These are phyloP conservation scores for Pontederia crassipes DNA, from an alignment of 176 grass and related monocot genomes.

Conservation along the genomic window DNA sequence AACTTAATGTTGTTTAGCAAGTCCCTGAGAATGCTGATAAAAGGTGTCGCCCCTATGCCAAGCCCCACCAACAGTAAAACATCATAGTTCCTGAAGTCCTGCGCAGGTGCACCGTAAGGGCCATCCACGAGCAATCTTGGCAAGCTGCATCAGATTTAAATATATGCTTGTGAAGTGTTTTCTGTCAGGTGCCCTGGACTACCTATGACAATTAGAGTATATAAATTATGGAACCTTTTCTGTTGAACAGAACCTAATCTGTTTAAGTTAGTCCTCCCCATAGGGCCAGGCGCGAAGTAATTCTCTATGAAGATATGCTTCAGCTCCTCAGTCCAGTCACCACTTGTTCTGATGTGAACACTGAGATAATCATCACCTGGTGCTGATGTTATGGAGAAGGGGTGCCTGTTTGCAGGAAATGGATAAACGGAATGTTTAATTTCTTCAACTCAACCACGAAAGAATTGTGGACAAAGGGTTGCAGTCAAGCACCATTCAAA, in stretches of 20 bases:
- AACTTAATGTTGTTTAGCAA: conserved; percentile 96
- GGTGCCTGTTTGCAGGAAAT: conserved; percentile 51
- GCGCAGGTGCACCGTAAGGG: conserved; percentile 85
- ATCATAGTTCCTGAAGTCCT: conserved; percentile 94
- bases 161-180: conserved; percentile 1
- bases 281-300: conserved; percentile 53
- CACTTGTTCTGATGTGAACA: conserved; percentile 86
- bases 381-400: conserved; percentile 97
- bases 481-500: conserved; percentile 68
- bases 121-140: conserved; percentile 90
- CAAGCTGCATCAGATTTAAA: conserved; percentile 35
- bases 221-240: conserved; percentile 41
- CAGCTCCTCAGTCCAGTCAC: conserved; percentile 97
- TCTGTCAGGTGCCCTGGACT: neutral
- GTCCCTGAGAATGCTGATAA: conserved; percentile 93
- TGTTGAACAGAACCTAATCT: conserved; percentile 47
- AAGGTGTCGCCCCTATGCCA: conserved; percentile 84
- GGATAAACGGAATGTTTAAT: neutral
- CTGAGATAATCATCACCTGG: conserved; percentile 90
- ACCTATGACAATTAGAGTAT: neutral
- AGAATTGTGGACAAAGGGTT: neutral
- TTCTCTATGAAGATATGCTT: conserved; percentile 84
- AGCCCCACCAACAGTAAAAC: conserved; percentile 92
- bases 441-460: neutral
- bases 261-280: conserved; percentile 55